Base-by-base conservation (phyloP, 2,329 filamentous ascomycete genomes). In the Teratosphaeria epicoccoides region DNA sequence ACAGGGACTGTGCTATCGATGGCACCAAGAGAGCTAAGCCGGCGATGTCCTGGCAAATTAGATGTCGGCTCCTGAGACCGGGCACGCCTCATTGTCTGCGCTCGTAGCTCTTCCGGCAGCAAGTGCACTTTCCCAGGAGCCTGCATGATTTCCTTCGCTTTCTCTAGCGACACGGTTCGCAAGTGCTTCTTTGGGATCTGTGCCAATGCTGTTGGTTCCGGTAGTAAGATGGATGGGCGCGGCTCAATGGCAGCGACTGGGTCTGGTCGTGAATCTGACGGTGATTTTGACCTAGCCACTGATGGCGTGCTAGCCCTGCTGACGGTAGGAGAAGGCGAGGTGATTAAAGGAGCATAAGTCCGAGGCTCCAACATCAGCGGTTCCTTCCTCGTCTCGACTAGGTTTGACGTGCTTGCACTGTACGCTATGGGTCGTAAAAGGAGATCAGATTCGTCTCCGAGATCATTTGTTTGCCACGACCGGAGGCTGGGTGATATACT, bases 61-160 rank as follows among this genome's bases (percentile, higher is more conserved):
- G 10, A 17, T 6, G 56, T 26, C 7, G 59, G 58, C 7, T 57
- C 55, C 10, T 56, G 55, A 5, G 60, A 61, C 46, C 53, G 48
- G 1, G 49, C 57, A 45, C 50, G 44, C 1, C 44, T 24, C 25
- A 54, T 40, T 1, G 47, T 55, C 51, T 58, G 60, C 22, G 61
- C 63, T 22, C 61, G 59, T 6, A 63, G 51, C 51, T 66, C 64
- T 51, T 66, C 63, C 6, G 64, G 64, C n/a, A 66, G 55, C 12
- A 66, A 49, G 28, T 57, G 61, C 2, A 59, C 55, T 10, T 59
- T 58, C 11, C 62, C 62, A 10, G 61, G 61, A 11, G 60, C 62
- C n/a, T 61, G 49, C 22, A 58, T 44, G 5, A 55, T 47, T 24
- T 55, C 53, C 46, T 60, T 63, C 4, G 61, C 63, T 52, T 63